A percentile compares a stretch with the other conserved stretches of the same genome.
Evolutionary conservation across 208 protist species (phyloP).

Genomic region (Acanthamoeba healyi): DNA sequence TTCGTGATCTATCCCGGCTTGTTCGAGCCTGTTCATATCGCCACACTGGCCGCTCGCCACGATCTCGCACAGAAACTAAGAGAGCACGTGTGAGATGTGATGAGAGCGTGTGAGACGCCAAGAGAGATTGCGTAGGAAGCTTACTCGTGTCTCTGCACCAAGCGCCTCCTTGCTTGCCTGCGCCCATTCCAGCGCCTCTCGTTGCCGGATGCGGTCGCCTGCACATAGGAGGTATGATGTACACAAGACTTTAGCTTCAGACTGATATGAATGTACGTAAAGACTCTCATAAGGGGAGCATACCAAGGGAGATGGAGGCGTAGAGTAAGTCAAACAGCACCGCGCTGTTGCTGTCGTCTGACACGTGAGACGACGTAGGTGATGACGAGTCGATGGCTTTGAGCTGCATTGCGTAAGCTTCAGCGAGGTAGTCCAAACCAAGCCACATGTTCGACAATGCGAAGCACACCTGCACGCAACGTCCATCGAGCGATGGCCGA

Average conservation of each 20-base stretch:
- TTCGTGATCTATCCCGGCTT: neutral
- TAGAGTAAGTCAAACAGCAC: neutral
- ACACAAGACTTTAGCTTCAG: no score
- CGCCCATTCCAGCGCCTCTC: neutral
- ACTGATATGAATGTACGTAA: no score
- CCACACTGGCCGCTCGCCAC: neutral
- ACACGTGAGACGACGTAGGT: neutral
- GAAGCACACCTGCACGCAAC: neutral
- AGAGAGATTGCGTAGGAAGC: neutral
- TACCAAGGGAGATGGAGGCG: neutral
- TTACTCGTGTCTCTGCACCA: neutral
- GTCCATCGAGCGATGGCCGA: no score
- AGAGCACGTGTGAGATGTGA: no score
- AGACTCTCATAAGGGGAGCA: neutral
- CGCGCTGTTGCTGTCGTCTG: neutral
- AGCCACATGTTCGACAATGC: neutral
- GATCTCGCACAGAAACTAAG: neutral
- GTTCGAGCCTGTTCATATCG: neutral
- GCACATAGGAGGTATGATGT: neutral
- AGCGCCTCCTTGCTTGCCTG: neutral
- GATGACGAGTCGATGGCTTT: neutral
- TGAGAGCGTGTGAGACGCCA: neutral
- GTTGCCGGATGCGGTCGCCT: neutral
- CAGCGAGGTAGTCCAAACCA: neutral
- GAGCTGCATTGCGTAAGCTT: neutral